A percentile compares a stretch with the other conserved stretches of the same genome.
phyloP scores from a whole-genome alignment of 257 asterid genomes.

The Plantago major region DNA sequence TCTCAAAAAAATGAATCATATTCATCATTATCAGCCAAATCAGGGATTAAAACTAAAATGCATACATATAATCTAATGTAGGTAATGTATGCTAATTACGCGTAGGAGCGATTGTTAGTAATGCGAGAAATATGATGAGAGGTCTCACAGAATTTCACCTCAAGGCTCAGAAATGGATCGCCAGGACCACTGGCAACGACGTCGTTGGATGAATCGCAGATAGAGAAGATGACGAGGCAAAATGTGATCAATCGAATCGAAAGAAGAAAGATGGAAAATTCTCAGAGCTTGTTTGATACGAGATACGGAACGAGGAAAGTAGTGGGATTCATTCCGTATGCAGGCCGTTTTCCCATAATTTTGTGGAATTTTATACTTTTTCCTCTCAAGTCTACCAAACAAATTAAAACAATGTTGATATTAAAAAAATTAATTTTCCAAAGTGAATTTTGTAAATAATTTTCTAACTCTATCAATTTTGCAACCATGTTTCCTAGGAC shows the following conservation, averaged over 20 bases:
- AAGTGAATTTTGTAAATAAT: too few species aligned
- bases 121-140: background rate
- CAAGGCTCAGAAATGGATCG: constrained; percentile 19
- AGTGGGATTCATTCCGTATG: constrained; percentile 6
- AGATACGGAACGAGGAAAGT: constrained; percentile 22
- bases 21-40: too few species aligned
- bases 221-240: constrained; percentile 14
- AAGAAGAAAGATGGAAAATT: constrained; percentile 1
- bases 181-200: constrained; percentile 17
- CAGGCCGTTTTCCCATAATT: constrained; percentile 9
- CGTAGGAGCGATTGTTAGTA: too few species aligned
- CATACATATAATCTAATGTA: too few species aligned
- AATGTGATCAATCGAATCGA: constrained; percentile 8
- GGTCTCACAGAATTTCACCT: constrained; percentile 12
- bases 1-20: too few species aligned
- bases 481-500: too few species aligned
- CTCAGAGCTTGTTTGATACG: constrained; percentile 4
- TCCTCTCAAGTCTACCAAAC: background rate
- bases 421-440: too few species aligned
- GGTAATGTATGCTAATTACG: too few species aligned
- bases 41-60: too few species aligned
- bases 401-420: too few species aligned
- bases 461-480: too few species aligned
- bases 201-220: constrained; percentile 19
- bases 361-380: background rate